Evolutionary conservation across 2,329 filamentous ascomycete species (phyloP).

Genomic region (Teratosphaeria viscida): DNA sequence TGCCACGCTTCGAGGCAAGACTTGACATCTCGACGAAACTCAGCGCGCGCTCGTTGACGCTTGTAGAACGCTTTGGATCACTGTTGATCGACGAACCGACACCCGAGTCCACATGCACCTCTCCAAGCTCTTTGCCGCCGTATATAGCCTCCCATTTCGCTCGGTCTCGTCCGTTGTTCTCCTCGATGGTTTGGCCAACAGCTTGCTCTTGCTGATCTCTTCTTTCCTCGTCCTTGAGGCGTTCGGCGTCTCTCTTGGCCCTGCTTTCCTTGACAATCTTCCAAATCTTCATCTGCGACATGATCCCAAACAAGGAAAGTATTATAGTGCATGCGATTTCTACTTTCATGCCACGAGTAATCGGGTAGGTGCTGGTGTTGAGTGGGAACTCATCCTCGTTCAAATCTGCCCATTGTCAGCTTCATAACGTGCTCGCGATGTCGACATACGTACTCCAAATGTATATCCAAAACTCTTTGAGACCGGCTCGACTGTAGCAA

Average conservation of each 20-base stretch:
- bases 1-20: constrained; percentile 21
- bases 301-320: constrained; percentile 60
- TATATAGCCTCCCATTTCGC: constrained; percentile 69
- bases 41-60: constrained; percentile 26
- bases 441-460: constrained; percentile 56
- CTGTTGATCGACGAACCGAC: constrained; percentile 32
- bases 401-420: constrained; percentile 37
- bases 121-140: constrained; percentile 43
- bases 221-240: constrained; percentile 45
- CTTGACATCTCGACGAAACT: constrained; percentile 48
- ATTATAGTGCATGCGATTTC: constrained; percentile 72
- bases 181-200: constrained; percentile 56
- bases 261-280: constrained; percentile 55
- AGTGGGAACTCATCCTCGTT: constrained; percentile 74
- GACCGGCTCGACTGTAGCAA: constrained; percentile 76
- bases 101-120: constrained; percentile 41
- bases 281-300: constrained; percentile 83
- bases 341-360: constrained; percentile 76
- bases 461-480: constrained; percentile 95
- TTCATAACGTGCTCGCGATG: background rate
- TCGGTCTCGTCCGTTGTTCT: constrained; percentile 50
- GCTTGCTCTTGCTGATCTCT: constrained; percentile 58
- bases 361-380: constrained; percentile 64
- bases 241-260: constrained; percentile 35
- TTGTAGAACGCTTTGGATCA: constrained; percentile 25